Evolutionary conservation across 1,284 basidiomycete species (phyloP), one percentile per base, ranked within the genome.

Genomic region (Leccinum insigne): DNA sequence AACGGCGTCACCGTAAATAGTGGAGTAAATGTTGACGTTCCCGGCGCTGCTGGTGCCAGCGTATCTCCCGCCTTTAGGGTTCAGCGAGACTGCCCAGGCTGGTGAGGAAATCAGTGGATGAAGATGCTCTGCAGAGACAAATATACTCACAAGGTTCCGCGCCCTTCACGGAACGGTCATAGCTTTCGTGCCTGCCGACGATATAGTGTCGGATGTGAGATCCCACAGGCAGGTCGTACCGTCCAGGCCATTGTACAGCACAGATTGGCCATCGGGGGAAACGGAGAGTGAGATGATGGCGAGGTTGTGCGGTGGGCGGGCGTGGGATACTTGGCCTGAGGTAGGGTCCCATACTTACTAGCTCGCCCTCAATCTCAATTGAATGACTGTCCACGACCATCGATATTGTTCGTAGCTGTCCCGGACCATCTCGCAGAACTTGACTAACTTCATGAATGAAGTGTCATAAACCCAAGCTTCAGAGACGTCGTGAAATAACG

Each of bases 51-150:
- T 92, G 1, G 92, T 89, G 29, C 92, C 90, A 0, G 92, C 94
- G 73, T 93, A 96, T 2, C 87, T 90, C 58, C 82, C 82, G 14
- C 85, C 85, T 58, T 81, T 80, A 0, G 94, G 94, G 72, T 92
- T 87, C 16, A 96, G 77, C 3, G 93, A 94, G 5, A 93, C 86
- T 1, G 87, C 87, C 91, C 91, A 96, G 8, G 93, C 94, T 88
- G 74, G 68, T 23, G 18, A 52, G 11, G 18, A 21, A 52, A 52
- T 52, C 18, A 52, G 47, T 13, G 18, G 11, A 21, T 7, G 47
- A 21, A 47, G 18, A 52, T 21, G 10, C 47, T 13, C 47, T 52
- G 6, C 18, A 21, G 11, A 52, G 47, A 52, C 26, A 18, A 29
- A 8, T 16, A 29, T 56, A 84, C 90, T 78, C 75, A 94, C 93